Percentiles rank a stretch among this genome's conserved stretches.
Conservation (phyloP, 371 early-diverging fungal genomes). For the Circinella umbellata region DNA sequence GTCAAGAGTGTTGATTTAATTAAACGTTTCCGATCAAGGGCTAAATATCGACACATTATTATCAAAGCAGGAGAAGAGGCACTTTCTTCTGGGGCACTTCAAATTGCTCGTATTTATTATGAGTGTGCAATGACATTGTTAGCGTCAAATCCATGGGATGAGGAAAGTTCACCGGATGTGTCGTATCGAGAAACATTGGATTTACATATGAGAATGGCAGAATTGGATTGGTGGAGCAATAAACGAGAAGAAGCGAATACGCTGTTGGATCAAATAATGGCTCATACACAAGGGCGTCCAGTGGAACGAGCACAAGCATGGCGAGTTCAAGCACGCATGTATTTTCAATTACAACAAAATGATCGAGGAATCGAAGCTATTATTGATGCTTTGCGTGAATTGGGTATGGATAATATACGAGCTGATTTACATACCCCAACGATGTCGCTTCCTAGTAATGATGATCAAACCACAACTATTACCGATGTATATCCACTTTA, state of each 20-base stretch:
- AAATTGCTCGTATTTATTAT: slow-evolving; percentile 33
- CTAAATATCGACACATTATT: slow-evolving; percentile 34
- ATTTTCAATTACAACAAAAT: slow-evolving; percentile 39
- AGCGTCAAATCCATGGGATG: slow-evolving; percentile 29
- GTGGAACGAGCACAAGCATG: slow-evolving; percentile 42
- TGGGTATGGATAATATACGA: slow-evolving; percentile 28
- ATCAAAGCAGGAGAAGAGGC: slow-evolving; percentile 44
- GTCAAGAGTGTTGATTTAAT: slow-evolving; percentile 39
- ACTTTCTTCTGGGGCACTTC: slow-evolving; percentile 38
- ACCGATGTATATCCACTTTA: slow-evolving; percentile 17
- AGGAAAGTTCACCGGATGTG: slow-evolving; percentile 25
- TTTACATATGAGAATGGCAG: slow-evolving; percentile 38
- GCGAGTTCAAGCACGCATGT: slow-evolving; percentile 40
- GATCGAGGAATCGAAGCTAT: slow-evolving; percentile 39
- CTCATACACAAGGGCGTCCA: slow-evolving; percentile 30
- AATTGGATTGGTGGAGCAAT: slow-evolving; percentile 31
- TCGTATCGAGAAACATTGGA: slow-evolving; percentile 43
- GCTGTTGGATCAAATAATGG: slow-evolving; percentile 32
- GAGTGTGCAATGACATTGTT: slow-evolving; percentile 35
- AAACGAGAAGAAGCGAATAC: slow-evolving; percentile 19
- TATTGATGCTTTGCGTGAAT: slow-evolving; percentile 32
- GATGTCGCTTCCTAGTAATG: not conserved
- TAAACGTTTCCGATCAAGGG: slow-evolving; percentile 18
- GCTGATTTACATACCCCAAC: slow-evolving; percentile 9
- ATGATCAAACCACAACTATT: not conserved